Evolutionary conservation across 768 basidiomycete species (phyloP).

Genomic region (Leccinum boreale): DNA sequence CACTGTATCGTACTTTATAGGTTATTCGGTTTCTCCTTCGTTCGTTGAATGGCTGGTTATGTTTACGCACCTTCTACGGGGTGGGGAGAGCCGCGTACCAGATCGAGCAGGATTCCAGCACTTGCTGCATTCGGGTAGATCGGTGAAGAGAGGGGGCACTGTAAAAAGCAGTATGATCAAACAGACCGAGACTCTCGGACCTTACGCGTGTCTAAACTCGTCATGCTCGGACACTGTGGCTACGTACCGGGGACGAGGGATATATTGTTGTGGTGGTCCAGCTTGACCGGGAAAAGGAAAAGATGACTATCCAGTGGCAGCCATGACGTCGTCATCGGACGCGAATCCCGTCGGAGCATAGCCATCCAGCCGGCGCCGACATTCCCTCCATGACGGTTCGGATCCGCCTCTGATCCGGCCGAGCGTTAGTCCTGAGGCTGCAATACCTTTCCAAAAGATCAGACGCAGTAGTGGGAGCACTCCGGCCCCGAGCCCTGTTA

Average conservation of each 20-base stretch:
- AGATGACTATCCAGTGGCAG: background rate
- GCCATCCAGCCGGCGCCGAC: background rate
- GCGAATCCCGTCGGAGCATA: conserved; percentile 44
- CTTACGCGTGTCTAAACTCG: conserved; percentile 40
- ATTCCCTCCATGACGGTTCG: conserved; percentile 43
- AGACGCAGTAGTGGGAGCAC: background rate
- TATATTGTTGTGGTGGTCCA: conserved; percentile 1
- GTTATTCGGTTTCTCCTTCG: background rate
- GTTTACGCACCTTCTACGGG: background rate
- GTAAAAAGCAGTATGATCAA: background rate
- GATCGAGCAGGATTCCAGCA: background rate
- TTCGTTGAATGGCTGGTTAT: background rate
- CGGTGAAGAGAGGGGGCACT: background rate
- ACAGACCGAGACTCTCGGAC: conserved; percentile 27
- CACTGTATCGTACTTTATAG: too few species aligned
- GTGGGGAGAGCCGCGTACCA: background rate
- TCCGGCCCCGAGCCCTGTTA: background rate
- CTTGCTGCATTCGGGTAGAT: background rate
- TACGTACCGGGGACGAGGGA: background rate
- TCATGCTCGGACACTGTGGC: conserved; percentile 23
- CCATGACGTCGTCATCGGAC: conserved; percentile 16
- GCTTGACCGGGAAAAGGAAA: background rate
- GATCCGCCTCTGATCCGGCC: conserved; percentile 48
- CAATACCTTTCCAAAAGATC: conserved; percentile 25
- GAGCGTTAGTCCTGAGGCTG: conserved; percentile 31